Evolutionary conservation across 2,329 filamentous ascomycete genomes (phyloP), one percentile per base, ranked within the genome.

Genomic region (Claviceps spartinae): DNA sequence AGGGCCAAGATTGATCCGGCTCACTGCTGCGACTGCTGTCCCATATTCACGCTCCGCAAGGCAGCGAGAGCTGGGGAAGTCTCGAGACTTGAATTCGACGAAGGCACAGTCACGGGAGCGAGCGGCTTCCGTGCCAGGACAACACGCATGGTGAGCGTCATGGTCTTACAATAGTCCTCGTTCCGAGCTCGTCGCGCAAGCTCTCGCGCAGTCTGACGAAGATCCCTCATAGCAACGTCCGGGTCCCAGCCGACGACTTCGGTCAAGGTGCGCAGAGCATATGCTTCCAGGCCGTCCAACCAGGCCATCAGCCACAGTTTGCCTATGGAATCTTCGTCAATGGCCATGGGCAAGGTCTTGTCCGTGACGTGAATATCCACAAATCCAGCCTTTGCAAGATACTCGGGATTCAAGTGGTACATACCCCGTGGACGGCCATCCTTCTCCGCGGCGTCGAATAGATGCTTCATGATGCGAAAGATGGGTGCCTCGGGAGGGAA

Each of bases 241-340:
- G 73, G 63, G 22, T 73, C 69, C 76, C 76, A 80, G 7, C 67
- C 73, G 65, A 77, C 71, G 47, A 76, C 66, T 56, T 70, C 72
- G 1, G 76, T 80, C 52, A 81, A 66, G 11, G 74, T 66, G 37
- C 78, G 69, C 55, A 81, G 60, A 42, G 66, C 71, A 36, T 65
- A 61, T 11, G 75, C 69, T 60, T 79, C 77, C 34, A 78, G 60
- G 3, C 71, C 70, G 52, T 78, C 75, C 36, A 79, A 63, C 53
- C 73, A 69, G 2, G 71, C 68, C 24, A 78, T 71, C 36, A 79
- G 65, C 75, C 75, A 79, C 48, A 78, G 70, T 55, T 76, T 76
- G 42, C 75, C 74, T 3, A 72, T 72, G 7, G 68, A 69, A 48
- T 63, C 64, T 41, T 72, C 70, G 49, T 72, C 70, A 41, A 72